A percentile compares a stretch with the other conserved stretches of the same genome.
Conservation (phyloP, 2,329 filamentous ascomycete genomes). For the Harringtonia aguacate region DNA sequence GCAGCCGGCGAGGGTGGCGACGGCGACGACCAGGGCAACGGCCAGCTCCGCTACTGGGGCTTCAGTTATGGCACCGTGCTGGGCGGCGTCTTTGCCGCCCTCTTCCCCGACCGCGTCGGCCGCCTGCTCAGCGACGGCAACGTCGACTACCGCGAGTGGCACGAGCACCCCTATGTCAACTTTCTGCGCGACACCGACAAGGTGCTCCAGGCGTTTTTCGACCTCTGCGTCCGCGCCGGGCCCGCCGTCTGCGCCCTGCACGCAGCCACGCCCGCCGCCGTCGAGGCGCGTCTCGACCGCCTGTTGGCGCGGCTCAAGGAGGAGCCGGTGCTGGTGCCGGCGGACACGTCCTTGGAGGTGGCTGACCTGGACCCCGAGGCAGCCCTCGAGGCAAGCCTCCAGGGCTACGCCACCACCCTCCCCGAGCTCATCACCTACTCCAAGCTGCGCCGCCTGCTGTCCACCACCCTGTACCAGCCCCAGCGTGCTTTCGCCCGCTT, state of each 20-base stretch:
- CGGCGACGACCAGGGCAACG: no score
- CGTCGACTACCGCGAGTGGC: conserved; percentile 45
- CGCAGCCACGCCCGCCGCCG: conserved; percentile 22
- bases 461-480: conserved; percentile 32
- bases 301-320: conserved; percentile 30
- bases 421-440: conserved; percentile 41
- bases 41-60: conserved; percentile 40
- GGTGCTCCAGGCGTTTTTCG: conserved; percentile 40
- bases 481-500: conserved; percentile 28
- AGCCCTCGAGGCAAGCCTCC: no score
- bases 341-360: conserved; percentile 2
- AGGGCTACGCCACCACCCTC: conserved; percentile 11
- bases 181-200: conserved; percentile 44
- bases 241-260: conserved; percentile 35
- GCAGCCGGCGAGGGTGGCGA: no score
- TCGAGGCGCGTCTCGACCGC: conserved; percentile 25
- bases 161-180: conserved; percentile 29
- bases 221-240: conserved; percentile 40
- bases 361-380: conserved; percentile 21
- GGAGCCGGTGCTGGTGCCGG: conserved; percentile 31
- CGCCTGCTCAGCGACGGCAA: conserved; percentile 42
- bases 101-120: conserved; percentile 40
- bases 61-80: conserved; percentile 44
- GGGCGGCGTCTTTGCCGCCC: conserved; percentile 38
- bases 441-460: conserved; percentile 31